Conservation (phyloP, 768 basidiomycete species). For the Mrakia hoshinonis region DNA sequence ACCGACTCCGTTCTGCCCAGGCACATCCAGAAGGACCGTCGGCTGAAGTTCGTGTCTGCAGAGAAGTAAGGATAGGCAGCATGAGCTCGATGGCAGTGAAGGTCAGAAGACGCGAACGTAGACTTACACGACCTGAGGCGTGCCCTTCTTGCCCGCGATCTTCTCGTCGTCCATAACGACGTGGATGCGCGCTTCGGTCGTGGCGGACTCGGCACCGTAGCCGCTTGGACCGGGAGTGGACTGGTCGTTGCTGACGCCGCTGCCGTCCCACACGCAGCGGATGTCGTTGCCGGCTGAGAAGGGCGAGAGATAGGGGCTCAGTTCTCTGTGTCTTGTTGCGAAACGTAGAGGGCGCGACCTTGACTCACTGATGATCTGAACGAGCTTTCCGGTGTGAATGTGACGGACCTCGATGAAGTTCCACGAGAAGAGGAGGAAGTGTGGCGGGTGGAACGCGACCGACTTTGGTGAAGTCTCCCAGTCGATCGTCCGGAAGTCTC, state of each 20-base stretch:
- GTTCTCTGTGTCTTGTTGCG: conserved; percentile 52
- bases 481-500: conserved; percentile 62
- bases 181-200: conserved; percentile 25
- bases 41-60: conserved; percentile 23
- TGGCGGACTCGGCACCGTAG: conserved; percentile 21
- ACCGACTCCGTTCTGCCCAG: not conserved
- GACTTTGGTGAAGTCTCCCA: conserved; percentile 90
- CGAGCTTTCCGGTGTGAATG: conserved; percentile 41
- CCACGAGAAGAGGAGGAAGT: conserved; percentile 75
- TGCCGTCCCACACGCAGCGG: conserved; percentile 81
- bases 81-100: not conserved
- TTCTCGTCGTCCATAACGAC: conserved; percentile 25
- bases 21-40: conserved; percentile 17
- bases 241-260: conserved; percentile 11
- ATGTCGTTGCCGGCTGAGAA: conserved; percentile 58
- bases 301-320: conserved; percentile 49
- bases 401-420: conserved; percentile 87
- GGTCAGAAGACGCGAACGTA: no score
- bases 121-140: conserved; percentile 19
- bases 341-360: conserved; percentile 24
- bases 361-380: conserved; percentile 38
- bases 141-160: conserved; percentile 16
- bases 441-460: conserved; percentile 81
- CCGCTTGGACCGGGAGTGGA: conserved; percentile 17
- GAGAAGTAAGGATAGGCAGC: not conserved